Evolutionary conservation across 2,329 filamentous ascomycete genomes (phyloP).

Genomic region (Cryoendolithus antarcticus): DNA sequence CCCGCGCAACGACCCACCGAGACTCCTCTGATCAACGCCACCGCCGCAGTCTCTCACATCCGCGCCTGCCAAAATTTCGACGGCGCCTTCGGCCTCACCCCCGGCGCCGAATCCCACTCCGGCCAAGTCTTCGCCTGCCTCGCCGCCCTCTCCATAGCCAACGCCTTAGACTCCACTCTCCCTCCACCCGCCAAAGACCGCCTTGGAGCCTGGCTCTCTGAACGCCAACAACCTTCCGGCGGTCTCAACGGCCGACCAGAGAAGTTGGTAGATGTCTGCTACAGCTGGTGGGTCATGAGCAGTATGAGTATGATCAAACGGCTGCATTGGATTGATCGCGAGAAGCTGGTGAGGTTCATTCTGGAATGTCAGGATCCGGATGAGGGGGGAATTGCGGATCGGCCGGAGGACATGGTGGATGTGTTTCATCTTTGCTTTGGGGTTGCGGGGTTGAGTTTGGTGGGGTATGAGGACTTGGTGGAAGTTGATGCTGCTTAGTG

Average conservation of each 20-base stretch:
- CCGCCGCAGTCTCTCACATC: conserved; percentile 68
- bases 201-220: conserved; percentile 80
- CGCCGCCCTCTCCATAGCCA: conserved; percentile 72
- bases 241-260: conserved; percentile 90
- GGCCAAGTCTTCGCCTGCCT: conserved; percentile 95
- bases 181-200: conserved; percentile 60
- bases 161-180: conserved; percentile 54
- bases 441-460: conserved; percentile 72
- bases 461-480: conserved; percentile 63
- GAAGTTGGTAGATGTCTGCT: conserved; percentile 93
- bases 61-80: conserved; percentile 83
- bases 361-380: conserved; percentile 78
- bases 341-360: conserved; percentile 70
- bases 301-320: conserved; percentile 80
- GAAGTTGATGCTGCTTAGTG: conserved; percentile 84
- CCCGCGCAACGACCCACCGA: conserved; percentile 24
- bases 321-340: conserved; percentile 84
- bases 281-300: conserved; percentile 97
- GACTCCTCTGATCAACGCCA: conserved; percentile 53
- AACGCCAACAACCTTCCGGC: conserved; percentile 75
- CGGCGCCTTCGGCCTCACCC: conserved; percentile 79
- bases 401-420: conserved; percentile 89
- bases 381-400: conserved; percentile 73
- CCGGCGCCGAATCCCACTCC: conserved; percentile 85
- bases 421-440: conserved; percentile 94